Conservation (phyloP, 2,329 filamentous ascomycete species). For the Alternaria panax region DNA sequence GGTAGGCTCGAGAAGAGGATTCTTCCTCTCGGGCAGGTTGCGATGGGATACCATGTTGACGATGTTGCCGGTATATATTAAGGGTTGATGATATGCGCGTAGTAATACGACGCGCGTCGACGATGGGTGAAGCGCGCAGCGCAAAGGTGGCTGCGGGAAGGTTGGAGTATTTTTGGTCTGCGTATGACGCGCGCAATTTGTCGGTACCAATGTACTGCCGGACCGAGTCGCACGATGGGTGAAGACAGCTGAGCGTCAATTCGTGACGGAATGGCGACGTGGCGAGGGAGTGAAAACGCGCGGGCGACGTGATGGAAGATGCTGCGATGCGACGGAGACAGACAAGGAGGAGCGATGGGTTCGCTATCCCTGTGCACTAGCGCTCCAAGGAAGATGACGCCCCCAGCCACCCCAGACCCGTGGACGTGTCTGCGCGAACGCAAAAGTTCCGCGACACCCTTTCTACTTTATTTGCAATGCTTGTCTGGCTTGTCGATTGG, state of each 20-base stretch:
- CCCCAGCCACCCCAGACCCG: slow-evolving; percentile 19
- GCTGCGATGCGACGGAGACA: slow-evolving; percentile 17
- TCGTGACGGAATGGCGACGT: slow-evolving; percentile 9
- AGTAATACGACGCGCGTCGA: slow-evolving; percentile 23
- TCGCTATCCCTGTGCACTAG: slow-evolving; percentile 26
- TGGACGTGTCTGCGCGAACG: slow-evolving; percentile 15
- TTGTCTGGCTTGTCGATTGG: slow-evolving; percentile 21
- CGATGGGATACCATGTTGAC: slow-evolving; percentile 49
- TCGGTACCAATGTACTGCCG: slow-evolving; percentile 13
- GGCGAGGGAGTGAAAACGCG: slow-evolving; percentile 15
- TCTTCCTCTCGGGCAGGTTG: slow-evolving; percentile 67
- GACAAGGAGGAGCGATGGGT: slow-evolving; percentile 19
- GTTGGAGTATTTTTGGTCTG: slow-evolving; percentile 14
- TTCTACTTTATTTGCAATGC: slow-evolving; percentile 3
- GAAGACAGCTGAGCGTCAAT: slow-evolving; percentile 15
- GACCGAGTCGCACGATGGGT: slow-evolving; percentile 15
- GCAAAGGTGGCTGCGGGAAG: slow-evolving; percentile 26
- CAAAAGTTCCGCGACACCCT: slow-evolving; percentile 10
- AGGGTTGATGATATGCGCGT: slow-evolving; percentile 4
- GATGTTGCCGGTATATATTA: slow-evolving; percentile 5
- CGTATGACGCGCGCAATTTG: slow-evolving; percentile 27
- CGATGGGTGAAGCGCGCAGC: slow-evolving; percentile 36
- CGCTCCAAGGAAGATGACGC: slow-evolving; percentile 6
- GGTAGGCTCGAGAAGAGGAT: slow-evolving; percentile 69
- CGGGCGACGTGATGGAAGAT: slow-evolving; percentile 27